A percentile compares a stretch with the other conserved stretches of the same genome.
phyloP scores from a whole-genome alignment of 495 filamentous ascomycete genomes.

The Tuber magnatum region DNA sequence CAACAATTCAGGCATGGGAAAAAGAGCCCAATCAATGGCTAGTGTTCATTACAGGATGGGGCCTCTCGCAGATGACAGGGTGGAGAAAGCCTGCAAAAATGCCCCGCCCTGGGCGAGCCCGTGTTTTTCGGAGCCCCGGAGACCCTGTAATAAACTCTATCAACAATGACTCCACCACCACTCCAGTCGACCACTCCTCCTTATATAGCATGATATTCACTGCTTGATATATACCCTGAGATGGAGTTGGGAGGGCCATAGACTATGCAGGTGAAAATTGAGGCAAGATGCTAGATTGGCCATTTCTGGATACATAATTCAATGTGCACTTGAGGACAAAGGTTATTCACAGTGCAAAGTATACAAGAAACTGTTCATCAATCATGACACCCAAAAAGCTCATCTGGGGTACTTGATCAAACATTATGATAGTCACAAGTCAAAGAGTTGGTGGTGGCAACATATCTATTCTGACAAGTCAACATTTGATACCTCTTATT shows the following conservation, averaged over 20 bases:
- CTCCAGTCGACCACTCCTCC: not conserved
- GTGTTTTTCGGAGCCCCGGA: no score
- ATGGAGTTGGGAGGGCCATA: not conserved
- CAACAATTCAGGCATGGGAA: not conserved
- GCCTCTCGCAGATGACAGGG: no score
- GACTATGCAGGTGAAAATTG: not conserved
- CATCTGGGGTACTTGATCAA: not conserved
- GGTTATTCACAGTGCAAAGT: not conserved
- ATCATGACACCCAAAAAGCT: not conserved
- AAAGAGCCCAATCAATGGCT: no score
- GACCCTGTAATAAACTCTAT: no score
- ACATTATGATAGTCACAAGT: not conserved
- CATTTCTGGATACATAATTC: not conserved
- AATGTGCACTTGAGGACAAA: not conserved
- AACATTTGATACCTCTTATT: no score
- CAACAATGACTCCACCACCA: not conserved
- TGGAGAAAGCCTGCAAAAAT: no score
- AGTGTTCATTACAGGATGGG: no score
- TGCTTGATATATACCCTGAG: not conserved
- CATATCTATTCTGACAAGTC: not conserved
- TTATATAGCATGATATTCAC: not conserved
- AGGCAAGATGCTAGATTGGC: not conserved
- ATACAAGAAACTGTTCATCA: not conserved
- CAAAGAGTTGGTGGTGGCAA: not conserved
- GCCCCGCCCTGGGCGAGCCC: no score